Conservation (phyloP, 306 rosid species). For the Sphenostylis stenocarpa region DNA sequence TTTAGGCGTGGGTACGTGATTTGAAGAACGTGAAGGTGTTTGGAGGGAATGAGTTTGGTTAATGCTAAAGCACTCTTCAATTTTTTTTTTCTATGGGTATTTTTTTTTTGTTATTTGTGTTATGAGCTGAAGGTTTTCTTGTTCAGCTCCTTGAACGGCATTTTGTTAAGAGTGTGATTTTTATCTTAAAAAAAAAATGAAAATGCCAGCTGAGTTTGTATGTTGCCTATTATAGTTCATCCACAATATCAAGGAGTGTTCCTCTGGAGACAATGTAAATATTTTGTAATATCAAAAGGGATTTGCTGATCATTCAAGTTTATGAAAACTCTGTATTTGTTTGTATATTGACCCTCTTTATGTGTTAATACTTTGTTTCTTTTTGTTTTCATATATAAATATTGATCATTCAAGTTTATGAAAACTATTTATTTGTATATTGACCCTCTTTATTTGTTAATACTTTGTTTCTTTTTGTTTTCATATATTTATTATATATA, state of each 20-base stretch:
- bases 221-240: slow-evolving; percentile 25
- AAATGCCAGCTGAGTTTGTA: slow-evolving; percentile 5
- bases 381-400: background rate
- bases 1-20: slow-evolving; percentile 53
- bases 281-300: slow-evolving; percentile 28
- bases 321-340: background rate
- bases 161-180: slow-evolving; percentile 35
- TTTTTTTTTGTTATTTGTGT: slow-evolving; percentile 28
- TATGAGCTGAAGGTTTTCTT: slow-evolving; percentile 31
- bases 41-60: slow-evolving; percentile 19
- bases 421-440: too few relatives aligned
- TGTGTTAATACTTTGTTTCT: background rate
- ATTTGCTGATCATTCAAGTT: slow-evolving; percentile 16
- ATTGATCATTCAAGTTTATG: too few relatives aligned
- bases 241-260: slow-evolving; percentile 15
- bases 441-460: too few relatives aligned
- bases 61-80: slow-evolving; percentile 60
- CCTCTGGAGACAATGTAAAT: slow-evolving; percentile 40
- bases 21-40: slow-evolving; percentile 26
- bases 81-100: slow-evolving; percentile 36
- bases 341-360: background rate
- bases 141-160: slow-evolving; percentile 37
- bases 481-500: too few relatives aligned
- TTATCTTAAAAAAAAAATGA: background rate
- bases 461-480: too few relatives aligned